Conservation (phyloP, 352 stramenopile species). For the Phytophthora hybrid region DNA sequence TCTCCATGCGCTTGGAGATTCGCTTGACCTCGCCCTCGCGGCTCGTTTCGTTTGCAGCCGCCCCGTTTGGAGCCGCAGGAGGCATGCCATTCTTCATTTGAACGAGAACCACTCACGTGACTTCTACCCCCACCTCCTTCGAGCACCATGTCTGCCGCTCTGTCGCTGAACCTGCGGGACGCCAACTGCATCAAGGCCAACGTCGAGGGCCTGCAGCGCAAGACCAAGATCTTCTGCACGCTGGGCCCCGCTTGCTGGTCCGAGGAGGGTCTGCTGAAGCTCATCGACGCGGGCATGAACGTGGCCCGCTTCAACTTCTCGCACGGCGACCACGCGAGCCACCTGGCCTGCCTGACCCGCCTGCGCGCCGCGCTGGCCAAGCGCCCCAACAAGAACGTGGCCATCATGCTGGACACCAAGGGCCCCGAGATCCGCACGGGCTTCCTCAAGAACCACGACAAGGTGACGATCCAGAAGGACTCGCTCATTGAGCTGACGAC, state of each 20-base stretch:
- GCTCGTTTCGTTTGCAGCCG: no score
- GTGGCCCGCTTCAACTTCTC: conserved; percentile 98
- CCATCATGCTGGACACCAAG: no score
- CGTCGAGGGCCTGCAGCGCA: conserved; percentile 42
- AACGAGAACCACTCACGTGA: conserved; percentile 16
- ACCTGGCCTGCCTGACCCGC: no score
- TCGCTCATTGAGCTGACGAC: conserved; percentile 64
- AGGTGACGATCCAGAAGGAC: conserved; percentile 64
- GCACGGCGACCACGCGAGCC: no score
- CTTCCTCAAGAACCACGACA: conserved; percentile 47
- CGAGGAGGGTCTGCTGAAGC: conserved; percentile 90
- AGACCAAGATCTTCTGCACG: conserved; percentile 92
- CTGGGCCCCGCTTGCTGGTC: conserved; percentile 92
- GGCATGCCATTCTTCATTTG: conserved; percentile 11
- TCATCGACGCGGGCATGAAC: conserved; percentile 93
- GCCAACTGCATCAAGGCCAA: conserved; percentile 28
- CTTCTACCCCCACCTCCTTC: conserved; percentile 11
- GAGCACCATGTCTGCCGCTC: conserved; percentile 14
- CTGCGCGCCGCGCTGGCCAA: no score
- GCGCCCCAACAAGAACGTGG: no score
- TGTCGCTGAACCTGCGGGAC: conserved; percentile 21
- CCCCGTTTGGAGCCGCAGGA: not conserved
- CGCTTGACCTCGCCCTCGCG: not conserved
- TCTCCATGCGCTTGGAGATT: not conserved
- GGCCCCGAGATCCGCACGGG: conserved; percentile 87